Evolutionary conservation across 2,329 filamentous ascomycete genomes (phyloP).

Genomic region (Davidsoniella eucalypti): DNA sequence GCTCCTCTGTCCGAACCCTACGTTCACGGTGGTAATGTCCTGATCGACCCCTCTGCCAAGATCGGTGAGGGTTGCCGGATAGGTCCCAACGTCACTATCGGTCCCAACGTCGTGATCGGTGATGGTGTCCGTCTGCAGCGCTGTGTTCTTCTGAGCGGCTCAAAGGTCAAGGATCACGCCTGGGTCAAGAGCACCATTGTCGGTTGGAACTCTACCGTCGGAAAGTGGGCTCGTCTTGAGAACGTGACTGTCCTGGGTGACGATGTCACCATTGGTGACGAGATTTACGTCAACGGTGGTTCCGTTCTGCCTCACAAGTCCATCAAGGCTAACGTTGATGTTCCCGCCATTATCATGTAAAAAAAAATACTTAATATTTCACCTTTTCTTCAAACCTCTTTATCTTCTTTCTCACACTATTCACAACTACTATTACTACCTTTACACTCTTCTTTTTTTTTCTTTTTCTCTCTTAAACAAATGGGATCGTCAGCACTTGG

Average conservation of each 20-base stretch:
- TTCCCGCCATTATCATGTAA: slow-evolving; percentile 53
- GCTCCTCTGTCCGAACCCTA: slow-evolving; percentile 57
- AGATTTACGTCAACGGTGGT: slow-evolving; percentile 96
- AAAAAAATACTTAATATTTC: slow-evolving; percentile 4
- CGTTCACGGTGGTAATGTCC: slow-evolving; percentile 84
- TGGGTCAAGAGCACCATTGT: slow-evolving; percentile 99
- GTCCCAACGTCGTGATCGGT: slow-evolving; percentile 78
- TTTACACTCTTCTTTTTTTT: slow-evolving; percentile 5
- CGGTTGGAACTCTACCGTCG: slow-evolving; percentile 93
- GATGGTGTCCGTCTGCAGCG: slow-evolving; percentile 90
- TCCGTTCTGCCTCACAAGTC: slow-evolving; percentile 94
- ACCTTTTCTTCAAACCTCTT: slow-evolving; percentile 2
- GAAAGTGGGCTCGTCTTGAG: slow-evolving; percentile 89
- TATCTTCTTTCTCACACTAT: slow-evolving; percentile 10
- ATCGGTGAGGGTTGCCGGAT: slow-evolving; percentile 98
- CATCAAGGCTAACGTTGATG: slow-evolving; percentile 95
- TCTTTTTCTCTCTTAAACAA: slow-evolving; percentile 1
- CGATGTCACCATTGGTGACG: slow-evolving; percentile 92
- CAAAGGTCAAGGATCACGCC: slow-evolving; percentile 95
- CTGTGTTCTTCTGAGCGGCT: slow-evolving; percentile 73
- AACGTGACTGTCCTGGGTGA: slow-evolving; percentile 97
- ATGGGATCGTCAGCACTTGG: slow-evolving; percentile 10
- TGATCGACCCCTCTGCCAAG: slow-evolving; percentile 87
- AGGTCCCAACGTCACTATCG: slow-evolving; percentile 91
- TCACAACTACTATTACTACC: slow-evolving; percentile 5